A percentile compares a stretch with the other conserved stretches of the same genome.
Evolutionary conservation across 257 asterid genomes (phyloP).

Genomic region (Rubia yunnanensis): DNA sequence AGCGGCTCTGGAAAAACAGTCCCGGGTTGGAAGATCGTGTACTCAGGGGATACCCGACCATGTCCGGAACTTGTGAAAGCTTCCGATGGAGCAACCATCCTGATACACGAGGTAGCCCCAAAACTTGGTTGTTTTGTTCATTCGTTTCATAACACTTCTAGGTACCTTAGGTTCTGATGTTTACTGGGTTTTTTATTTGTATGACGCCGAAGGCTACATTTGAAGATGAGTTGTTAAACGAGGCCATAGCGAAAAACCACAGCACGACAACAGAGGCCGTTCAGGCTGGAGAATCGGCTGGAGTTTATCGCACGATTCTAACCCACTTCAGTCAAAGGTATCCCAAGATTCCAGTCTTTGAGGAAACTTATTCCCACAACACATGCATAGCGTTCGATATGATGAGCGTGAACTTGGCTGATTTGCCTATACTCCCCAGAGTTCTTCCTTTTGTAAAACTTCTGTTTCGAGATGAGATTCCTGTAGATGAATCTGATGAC

Average conservation of each 20-base stretch:
- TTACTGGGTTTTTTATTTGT: neutral
- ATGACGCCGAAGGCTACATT: constrained; percentile 65
- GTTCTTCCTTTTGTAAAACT: constrained; percentile 75
- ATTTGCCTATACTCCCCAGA: constrained; percentile 66
- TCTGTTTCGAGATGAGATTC: constrained; percentile 62
- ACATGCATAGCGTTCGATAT: constrained; percentile 86
- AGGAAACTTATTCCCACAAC: constrained; percentile 62
- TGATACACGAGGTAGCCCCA: constrained; percentile 64
- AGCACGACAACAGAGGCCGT: constrained; percentile 91
- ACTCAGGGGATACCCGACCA: constrained; percentile 97
- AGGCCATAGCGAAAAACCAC: constrained; percentile 78
- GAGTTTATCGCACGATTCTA: constrained; percentile 69
- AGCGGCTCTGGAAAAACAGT: constrained; percentile 46
- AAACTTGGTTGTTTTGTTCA: neutral
- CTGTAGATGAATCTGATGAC: constrained; percentile 64
- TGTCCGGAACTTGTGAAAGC: constrained; percentile 78
- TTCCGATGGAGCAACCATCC: constrained; percentile 71
- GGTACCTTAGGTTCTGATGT: neutral
- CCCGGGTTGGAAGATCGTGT: constrained; percentile 91
- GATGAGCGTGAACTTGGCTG: constrained; percentile 92
- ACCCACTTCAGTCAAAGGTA: constrained; percentile 98
- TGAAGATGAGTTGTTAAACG: constrained; percentile 75
- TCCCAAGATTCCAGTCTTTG: constrained; percentile 87
- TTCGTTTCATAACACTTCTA: neutral
- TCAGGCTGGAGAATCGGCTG: constrained; percentile 68